These are phyloP conservation scores for Meyerozyma smithsonii DNA, from an alignment of 1,139 yeast species.

Conservation along the genomic window DNA sequence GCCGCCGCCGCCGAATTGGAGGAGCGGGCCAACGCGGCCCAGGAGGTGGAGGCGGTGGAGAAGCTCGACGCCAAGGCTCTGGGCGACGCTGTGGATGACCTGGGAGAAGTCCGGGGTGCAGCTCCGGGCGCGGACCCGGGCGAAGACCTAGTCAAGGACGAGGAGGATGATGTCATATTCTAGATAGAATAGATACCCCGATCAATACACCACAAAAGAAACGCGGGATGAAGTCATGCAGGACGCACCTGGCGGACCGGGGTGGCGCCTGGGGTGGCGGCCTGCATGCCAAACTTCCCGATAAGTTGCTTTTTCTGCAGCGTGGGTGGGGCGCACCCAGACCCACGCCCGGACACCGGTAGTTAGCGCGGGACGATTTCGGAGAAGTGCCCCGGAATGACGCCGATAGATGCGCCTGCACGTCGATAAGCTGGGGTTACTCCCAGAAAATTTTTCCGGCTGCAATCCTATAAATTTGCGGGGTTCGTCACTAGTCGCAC, in stretches of 20 bases:
- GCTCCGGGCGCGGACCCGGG: too few species aligned
- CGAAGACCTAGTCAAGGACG: conserved; percentile 20
- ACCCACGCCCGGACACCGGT: conserved; percentile 1
- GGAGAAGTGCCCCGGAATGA: not conserved
- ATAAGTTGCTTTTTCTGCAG: conserved; percentile 1
- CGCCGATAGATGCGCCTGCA: not conserved
- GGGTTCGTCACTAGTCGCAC: not conserved
- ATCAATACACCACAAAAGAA: too few species aligned
- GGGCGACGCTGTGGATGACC: too few species aligned
- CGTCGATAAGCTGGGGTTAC: not conserved
- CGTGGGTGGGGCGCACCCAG: not conserved
- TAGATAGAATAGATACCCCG: not conserved
- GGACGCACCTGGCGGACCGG: not conserved
- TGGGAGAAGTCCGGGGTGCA: too few species aligned
- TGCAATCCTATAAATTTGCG: not conserved
- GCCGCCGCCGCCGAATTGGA: conserved; percentile 61
- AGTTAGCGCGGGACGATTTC: conserved; percentile 1
- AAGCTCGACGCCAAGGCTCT: conserved; percentile 7
- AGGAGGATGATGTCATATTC: conserved; percentile 42
- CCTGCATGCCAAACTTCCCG: not conserved
- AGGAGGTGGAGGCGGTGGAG: conserved; percentile 7
- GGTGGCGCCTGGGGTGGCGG: not conserved
- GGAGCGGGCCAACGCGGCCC: conserved; percentile 20
- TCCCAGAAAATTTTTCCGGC: not conserved
- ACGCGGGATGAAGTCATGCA: too few species aligned